Conservation (phyloP, 1,284 basidiomycete genomes). For the Amylostereum chailletii region DNA sequence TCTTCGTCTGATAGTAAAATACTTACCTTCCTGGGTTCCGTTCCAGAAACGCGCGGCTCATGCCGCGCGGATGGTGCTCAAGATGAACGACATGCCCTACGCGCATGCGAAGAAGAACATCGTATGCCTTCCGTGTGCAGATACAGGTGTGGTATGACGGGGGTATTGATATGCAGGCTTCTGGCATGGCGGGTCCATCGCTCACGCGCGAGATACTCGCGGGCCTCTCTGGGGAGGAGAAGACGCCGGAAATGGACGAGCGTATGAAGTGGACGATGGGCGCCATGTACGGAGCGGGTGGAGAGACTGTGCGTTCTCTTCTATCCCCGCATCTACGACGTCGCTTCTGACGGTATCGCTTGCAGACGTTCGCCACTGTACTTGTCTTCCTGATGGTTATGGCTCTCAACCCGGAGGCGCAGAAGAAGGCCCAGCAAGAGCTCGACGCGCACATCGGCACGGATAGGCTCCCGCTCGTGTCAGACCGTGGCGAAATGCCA, state of each 20-base stretch:
- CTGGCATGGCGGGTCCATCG: not conserved
- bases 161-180: not conserved
- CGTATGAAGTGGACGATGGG: constrained; percentile 6
- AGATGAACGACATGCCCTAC: not conserved
- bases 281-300: constrained; percentile 2
- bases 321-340: no score
- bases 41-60: constrained; percentile 5
- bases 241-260: not conserved
- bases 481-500: constrained; percentile 12
- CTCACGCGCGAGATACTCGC: not conserved
- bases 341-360: no score
- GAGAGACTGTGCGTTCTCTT: no score
- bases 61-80: not conserved
- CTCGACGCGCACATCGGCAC: constrained; percentile 13
- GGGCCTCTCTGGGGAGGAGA: not conserved
- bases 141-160: not conserved
- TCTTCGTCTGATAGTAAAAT: not conserved
- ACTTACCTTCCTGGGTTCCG: constrained; percentile 14
- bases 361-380: no score
- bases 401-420: constrained; percentile 12
- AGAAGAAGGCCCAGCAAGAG: constrained; percentile 14
- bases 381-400: constrained; percentile 8
- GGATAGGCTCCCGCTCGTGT: constrained; percentile 11
- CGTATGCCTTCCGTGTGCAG: not conserved
- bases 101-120: constrained; percentile 4